Conservation (phyloP, 2,329 filamentous ascomycete species). For the Cadophora sp. region DNA sequence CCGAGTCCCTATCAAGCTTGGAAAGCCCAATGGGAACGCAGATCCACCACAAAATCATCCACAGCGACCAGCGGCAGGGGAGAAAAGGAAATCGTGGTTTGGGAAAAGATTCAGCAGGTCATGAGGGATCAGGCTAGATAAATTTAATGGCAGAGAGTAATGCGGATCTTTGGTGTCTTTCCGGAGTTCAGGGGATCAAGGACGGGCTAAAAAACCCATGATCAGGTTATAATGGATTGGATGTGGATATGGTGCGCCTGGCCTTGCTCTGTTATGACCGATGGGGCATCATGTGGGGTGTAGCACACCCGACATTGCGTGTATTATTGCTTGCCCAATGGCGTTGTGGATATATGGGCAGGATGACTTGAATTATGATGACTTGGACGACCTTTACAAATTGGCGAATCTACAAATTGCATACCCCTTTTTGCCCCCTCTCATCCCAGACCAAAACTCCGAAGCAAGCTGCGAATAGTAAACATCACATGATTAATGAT, state of each 20-base stretch:
- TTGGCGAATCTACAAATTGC: constrained; percentile 18
- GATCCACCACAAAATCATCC: constrained; percentile 19
- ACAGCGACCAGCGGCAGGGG: constrained; percentile 43
- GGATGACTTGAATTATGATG: constrained; percentile 18
- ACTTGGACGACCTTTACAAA: constrained; percentile 12
- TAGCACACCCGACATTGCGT: constrained; percentile 1
- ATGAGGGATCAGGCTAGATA: constrained; percentile 38
- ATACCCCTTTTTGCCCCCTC: not conserved
- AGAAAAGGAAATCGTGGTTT: constrained; percentile 93
- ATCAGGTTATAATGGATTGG: constrained; percentile 31
- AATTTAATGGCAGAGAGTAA: constrained; percentile 21
- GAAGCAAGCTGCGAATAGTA: not conserved
- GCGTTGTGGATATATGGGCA: constrained; percentile 17
- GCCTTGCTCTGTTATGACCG: constrained; percentile 16
- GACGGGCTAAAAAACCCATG: constrained; percentile 20
- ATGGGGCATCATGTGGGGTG: constrained; percentile 1
- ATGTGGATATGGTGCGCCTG: constrained; percentile 36
- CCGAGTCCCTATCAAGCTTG: constrained; percentile 42
- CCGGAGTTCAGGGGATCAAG: constrained; percentile 29
- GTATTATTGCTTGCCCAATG: constrained; percentile 11
- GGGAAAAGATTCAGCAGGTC: constrained; percentile 78
- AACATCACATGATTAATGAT: constrained; percentile 25
- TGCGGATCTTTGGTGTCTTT: constrained; percentile 13
- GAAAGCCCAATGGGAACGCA: constrained; percentile 33
- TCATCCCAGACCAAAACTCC: not conserved